Percentiles rank a stretch among this genome's conserved stretches.
Evolutionary conservation across 192 early-diverging fungal genomes (phyloP).

Genomic region (Kappamyces sp.): DNA sequence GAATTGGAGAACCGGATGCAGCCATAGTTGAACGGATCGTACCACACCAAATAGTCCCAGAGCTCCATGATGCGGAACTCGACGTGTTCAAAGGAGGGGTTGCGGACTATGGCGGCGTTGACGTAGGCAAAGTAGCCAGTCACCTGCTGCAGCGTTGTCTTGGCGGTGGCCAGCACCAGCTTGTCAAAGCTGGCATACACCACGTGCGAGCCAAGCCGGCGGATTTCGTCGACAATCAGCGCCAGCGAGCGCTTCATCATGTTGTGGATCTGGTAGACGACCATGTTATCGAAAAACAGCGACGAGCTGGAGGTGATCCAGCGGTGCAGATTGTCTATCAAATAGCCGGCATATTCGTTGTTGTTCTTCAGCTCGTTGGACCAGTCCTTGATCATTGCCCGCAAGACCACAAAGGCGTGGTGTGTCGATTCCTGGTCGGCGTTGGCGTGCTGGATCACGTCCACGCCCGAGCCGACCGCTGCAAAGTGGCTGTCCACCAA

Average conservation of each 20-base stretch:
- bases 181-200: conserved; percentile 77
- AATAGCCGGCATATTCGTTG: conserved; percentile 46
- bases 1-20: conserved; percentile 39
- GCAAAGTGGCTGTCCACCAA: conserved; percentile 59
- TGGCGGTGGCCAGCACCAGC: conserved; percentile 74
- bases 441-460: conserved; percentile 23
- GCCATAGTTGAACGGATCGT: conserved; percentile 86
- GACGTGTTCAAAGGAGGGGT: conserved; percentile 70
- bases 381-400: conserved; percentile 75
- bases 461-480: conserved; percentile 38
- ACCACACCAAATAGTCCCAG: conserved; percentile 85
- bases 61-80: conserved; percentile 62
- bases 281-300: conserved; percentile 75
- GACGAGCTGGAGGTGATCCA: conserved; percentile 75
- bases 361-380: conserved; percentile 57
- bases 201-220: conserved; percentile 66
- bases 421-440: conserved; percentile 35
- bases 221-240: conserved; percentile 77
- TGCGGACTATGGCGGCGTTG: conserved; percentile 56
- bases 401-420: conserved; percentile 65
- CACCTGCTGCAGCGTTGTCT: conserved; percentile 65
- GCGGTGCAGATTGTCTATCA: conserved; percentile 77
- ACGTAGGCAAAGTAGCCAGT: conserved; percentile 70
- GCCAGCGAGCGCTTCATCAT: conserved; percentile 88
- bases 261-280: conserved; percentile 70